Conservation (phyloP, 2,329 filamentous ascomycete genomes). For the Apiospora aurea region DNA sequence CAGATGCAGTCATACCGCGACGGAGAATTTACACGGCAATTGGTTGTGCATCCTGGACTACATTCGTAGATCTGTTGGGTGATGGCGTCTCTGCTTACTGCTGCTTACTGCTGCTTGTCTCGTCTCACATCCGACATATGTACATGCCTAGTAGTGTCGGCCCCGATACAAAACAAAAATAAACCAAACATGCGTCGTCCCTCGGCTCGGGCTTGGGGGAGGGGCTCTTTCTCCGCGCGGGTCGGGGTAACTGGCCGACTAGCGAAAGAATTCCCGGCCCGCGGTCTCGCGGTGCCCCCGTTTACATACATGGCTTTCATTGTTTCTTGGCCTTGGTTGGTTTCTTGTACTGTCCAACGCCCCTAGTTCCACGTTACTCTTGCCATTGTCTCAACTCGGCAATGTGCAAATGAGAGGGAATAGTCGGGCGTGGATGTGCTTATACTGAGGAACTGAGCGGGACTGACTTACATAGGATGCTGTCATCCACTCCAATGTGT, state of each 20-base stretch:
- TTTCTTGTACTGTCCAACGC: neutral
- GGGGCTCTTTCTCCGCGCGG: neutral
- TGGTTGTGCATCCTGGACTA: neutral
- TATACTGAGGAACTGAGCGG: too few relatives aligned
- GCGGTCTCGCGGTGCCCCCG: neutral
- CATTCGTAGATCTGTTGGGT: neutral
- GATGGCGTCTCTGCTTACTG: neutral
- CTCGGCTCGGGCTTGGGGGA: neutral
- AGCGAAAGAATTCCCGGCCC: neutral
- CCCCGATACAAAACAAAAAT: neutral
- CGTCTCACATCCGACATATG: neutral
- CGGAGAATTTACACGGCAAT: neutral
- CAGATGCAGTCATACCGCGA: conserved; percentile 10
- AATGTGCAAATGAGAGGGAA: too few relatives aligned
- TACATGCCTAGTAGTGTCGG: neutral
- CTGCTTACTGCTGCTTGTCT: conserved; percentile 14
- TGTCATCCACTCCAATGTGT: neutral
- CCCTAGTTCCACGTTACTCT: neutral
- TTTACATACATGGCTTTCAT: neutral
- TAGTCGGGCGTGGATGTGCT: too few relatives aligned
- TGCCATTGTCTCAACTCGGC: neutral
- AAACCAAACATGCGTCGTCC: neutral
- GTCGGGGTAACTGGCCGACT: neutral
- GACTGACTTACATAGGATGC: neutral
- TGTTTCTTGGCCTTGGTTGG: neutral